Conservation (phyloP, 345 rosid species). For the Streptanthus diversifolius region DNA sequence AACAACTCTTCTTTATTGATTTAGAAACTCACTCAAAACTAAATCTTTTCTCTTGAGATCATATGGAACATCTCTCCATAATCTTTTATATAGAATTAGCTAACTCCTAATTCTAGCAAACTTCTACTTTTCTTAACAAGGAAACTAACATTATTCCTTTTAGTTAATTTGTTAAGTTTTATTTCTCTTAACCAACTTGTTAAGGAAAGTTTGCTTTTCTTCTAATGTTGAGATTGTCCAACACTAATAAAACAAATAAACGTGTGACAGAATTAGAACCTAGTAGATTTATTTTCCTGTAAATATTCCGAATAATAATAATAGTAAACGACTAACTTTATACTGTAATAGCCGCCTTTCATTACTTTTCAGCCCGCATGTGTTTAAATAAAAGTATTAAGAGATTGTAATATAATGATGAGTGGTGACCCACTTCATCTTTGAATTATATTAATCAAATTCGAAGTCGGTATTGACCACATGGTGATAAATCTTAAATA, state of each 20-base stretch:
- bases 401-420: constrained; percentile 3
- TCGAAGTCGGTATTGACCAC: constrained; percentile 9
- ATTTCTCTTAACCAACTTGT: no score
- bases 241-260: neutral
- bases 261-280: neutral
- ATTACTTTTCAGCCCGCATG: constrained; percentile 19
- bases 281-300: neutral
- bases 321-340: neutral
- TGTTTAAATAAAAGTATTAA: neutral
- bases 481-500: neutral
- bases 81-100: no score
- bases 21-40: no score
- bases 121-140: no score
- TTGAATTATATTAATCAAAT: neutral
- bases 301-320: neutral
- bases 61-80: no score
- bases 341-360: constrained; percentile 23
- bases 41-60: no score
- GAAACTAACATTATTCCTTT: no score
- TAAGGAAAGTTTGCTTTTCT: no score
- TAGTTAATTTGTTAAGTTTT: no score
- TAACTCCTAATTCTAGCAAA: no score
- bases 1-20: no score
- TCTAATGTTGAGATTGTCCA: no score
- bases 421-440: constrained; percentile 5